Percentiles rank a stretch among this genome's conserved stretches.
Conservation (phyloP, 768 basidiomycete species). For the Plicaturopsis crispa region DNA sequence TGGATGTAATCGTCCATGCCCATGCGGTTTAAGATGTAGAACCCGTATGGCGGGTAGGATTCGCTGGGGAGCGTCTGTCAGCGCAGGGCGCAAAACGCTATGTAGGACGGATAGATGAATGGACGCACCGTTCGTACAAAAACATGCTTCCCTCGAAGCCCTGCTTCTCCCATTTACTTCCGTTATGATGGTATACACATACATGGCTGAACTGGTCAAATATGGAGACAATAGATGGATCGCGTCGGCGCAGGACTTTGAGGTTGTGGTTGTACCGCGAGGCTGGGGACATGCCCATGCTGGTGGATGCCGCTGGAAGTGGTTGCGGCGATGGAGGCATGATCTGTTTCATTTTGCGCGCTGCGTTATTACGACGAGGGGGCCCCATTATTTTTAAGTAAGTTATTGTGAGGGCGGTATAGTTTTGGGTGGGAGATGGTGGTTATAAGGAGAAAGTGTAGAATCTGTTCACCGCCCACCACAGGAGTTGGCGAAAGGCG, state of each 20-base stretch:
- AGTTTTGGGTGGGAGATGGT: too few species aligned
- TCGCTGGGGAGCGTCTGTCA: slow-evolving; percentile 32
- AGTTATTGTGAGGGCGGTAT: too few species aligned
- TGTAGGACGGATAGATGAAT: slow-evolving; percentile 2
- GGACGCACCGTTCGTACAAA: slow-evolving; percentile 70
- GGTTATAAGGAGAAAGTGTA: too few species aligned
- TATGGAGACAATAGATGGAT: slow-evolving; percentile 72
- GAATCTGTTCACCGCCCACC: too few species aligned
- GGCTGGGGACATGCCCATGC: slow-evolving; percentile 51
- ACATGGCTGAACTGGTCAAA: slow-evolving; percentile 88
- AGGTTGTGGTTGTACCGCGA: slow-evolving; percentile 71
- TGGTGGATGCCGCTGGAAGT: neutral
- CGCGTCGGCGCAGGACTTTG: slow-evolving; percentile 70
- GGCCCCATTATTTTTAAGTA: neutral
- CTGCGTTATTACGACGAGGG: neutral
- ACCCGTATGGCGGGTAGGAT: slow-evolving; percentile 76
- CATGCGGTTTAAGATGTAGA: slow-evolving; percentile 78
- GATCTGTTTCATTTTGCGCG: neutral
- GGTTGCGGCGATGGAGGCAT: neutral
- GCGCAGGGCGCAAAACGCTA: neutral
- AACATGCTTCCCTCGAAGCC: slow-evolving; percentile 89
- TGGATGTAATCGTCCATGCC: slow-evolving; percentile 75
- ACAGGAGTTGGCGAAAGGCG: too few species aligned
- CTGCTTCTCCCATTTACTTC: slow-evolving; percentile 69
- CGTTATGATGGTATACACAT: slow-evolving; percentile 73